These are phyloP conservation scores for Guyanaporus albipodus DNA, from an alignment of 768 basidiomycete genomes.

Conservation along the genomic window DNA sequence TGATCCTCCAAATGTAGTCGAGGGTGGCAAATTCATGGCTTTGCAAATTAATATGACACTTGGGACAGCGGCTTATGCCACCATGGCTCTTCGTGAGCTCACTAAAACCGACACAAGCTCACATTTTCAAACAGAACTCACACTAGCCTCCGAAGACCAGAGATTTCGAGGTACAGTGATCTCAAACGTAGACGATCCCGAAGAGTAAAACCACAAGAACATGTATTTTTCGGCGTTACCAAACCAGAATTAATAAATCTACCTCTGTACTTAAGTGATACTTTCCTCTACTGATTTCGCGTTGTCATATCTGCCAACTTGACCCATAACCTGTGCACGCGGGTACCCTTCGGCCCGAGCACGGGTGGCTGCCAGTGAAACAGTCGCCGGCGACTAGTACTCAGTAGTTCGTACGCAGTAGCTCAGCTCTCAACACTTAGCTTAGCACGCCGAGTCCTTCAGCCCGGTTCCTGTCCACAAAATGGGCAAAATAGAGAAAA, in stretches of 20 bases:
- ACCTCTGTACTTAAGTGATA: too few relatives aligned
- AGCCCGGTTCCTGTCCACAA: background rate
- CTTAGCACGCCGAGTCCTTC: background rate
- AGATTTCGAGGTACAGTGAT: slow-evolving; percentile 57
- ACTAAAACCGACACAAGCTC: slow-evolving; percentile 95
- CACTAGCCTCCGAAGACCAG: slow-evolving; percentile 77
- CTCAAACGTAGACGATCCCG: slow-evolving; percentile 22
- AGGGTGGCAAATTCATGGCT: slow-evolving; percentile 82
- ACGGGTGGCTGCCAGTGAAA: too few relatives aligned
- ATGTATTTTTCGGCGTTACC: too few relatives aligned
- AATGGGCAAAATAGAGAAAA: slow-evolving; percentile 68
- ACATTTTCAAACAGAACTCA: slow-evolving; percentile 81
- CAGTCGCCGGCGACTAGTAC: too few relatives aligned
- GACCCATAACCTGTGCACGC: too few relatives aligned
- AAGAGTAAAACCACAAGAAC: too few relatives aligned
- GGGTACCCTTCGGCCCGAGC: too few relatives aligned
- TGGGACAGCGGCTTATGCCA: slow-evolving; percentile 92
- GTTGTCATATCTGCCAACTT: too few relatives aligned
- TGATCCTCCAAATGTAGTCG: slow-evolving; percentile 60
- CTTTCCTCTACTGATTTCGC: too few relatives aligned
- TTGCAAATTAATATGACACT: slow-evolving; percentile 83
- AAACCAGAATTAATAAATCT: too few relatives aligned
- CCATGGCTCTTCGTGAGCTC: slow-evolving; percentile 94
- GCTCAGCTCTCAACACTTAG: background rate
- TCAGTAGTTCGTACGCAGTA: too few relatives aligned